phyloP scores from a whole-genome alignment of 2,329 filamentous ascomycete genomes.

The Alternaria arborescens region DNA sequence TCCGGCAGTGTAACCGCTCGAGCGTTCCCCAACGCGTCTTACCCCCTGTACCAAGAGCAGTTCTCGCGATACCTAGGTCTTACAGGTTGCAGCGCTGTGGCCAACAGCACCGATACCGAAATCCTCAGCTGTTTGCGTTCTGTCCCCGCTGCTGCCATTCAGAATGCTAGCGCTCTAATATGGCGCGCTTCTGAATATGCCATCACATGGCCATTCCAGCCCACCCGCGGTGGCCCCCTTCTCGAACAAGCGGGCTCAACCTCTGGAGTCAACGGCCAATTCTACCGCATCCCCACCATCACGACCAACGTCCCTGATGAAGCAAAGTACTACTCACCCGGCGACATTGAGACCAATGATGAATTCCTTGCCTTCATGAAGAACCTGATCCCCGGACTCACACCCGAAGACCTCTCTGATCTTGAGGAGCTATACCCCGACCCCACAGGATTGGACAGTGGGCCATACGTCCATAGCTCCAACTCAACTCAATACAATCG shows the following conservation, averaged over 20 bases:
- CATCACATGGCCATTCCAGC: conserved; percentile 60
- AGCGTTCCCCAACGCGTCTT: conserved; percentile 37
- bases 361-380: conserved; percentile 44
- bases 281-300: conserved; percentile 37
- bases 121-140: conserved; percentile 52
- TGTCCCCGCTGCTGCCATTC: conserved; percentile 49
- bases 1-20: conserved; percentile 41
- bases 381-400: conserved; percentile 33
- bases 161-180: conserved; percentile 47
- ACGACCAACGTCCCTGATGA: conserved; percentile 48
- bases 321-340: conserved; percentile 35
- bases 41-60: conserved; percentile 40
- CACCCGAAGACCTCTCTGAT: conserved; percentile 23
- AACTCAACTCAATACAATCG: conserved; percentile 58
- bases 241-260: conserved; percentile 56
- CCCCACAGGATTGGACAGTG: conserved; percentile 23
- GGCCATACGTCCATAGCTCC: conserved; percentile 52
- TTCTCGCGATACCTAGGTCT: conserved; percentile 30
- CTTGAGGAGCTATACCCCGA: conserved; percentile 39
- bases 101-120: conserved; percentile 37
- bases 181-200: conserved; percentile 45
- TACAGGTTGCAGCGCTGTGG: conserved; percentile 27
- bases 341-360: conserved; percentile 42
- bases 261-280: conserved; percentile 32
- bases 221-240: conserved; percentile 52